These are phyloP conservation scores for Verruconis gallopava DNA, from an alignment of 2,329 filamentous ascomycete species.

Conservation along the genomic window DNA sequence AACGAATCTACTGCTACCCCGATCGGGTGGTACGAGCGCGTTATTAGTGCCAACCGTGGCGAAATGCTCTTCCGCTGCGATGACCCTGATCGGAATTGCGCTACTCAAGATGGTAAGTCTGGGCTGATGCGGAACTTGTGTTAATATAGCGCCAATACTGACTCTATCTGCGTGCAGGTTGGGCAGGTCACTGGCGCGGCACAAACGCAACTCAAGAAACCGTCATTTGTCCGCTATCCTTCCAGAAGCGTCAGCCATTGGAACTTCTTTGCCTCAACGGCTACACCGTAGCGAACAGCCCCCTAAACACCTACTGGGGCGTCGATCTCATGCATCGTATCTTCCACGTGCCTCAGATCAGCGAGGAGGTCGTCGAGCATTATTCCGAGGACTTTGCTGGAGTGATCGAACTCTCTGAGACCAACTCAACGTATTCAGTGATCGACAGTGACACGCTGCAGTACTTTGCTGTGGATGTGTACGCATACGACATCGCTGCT, in stretches of 20 bases:
- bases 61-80: slow-evolving; percentile 54
- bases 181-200: slow-evolving; percentile 57
- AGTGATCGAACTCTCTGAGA: slow-evolving; percentile 39
- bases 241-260: slow-evolving; percentile 43
- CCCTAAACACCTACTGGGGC: slow-evolving; percentile 51
- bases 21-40: slow-evolving; percentile 49
- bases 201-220: slow-evolving; percentile 52
- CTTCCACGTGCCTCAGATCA: slow-evolving; percentile 48
- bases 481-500: slow-evolving; percentile 50
- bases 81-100: slow-evolving; percentile 52
- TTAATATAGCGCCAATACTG: not conserved
- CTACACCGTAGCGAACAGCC: slow-evolving; percentile 45
- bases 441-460: slow-evolving; percentile 51
- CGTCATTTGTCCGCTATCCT: slow-evolving; percentile 55
- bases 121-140: not conserved
- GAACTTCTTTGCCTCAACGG: slow-evolving; percentile 48
- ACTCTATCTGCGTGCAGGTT: slow-evolving; percentile 32
- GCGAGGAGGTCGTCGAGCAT: slow-evolving; percentile 48
- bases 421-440: slow-evolving; percentile 35
- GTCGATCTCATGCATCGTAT: slow-evolving; percentile 55
- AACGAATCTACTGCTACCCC: slow-evolving; percentile 43
- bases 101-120: slow-evolving; percentile 17
- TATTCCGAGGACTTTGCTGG: slow-evolving; percentile 46
- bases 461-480: slow-evolving; percentile 57
- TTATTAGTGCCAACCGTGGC: slow-evolving; percentile 44